Evolutionary conservation across 805 yeast genomes (phyloP).

Genomic region (Maudiozyma saulgeensis): DNA sequence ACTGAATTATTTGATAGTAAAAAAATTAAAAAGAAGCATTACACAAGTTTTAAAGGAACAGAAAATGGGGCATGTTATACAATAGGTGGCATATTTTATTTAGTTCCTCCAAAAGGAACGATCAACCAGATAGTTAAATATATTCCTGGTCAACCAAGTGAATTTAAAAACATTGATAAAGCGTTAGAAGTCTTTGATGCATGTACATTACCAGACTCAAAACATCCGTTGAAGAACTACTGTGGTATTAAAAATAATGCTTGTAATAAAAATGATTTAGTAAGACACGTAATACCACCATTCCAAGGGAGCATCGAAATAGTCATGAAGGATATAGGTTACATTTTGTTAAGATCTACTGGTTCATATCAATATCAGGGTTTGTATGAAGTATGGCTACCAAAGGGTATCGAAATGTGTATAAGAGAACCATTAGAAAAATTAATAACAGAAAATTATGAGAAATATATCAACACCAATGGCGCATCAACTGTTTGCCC

Average conservation of each 20-base stretch:
- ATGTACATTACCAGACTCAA: slow-evolving; percentile 11
- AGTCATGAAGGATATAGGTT: slow-evolving; percentile 58
- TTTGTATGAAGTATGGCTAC: slow-evolving; percentile 43
- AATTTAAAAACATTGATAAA: slow-evolving; percentile 26
- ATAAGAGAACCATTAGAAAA: slow-evolving; percentile 43
- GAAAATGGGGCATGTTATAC: slow-evolving; percentile 36
- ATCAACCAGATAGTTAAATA: slow-evolving; percentile 41
- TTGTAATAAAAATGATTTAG: slow-evolving; percentile 21
- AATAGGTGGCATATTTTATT: slow-evolving; percentile 52
- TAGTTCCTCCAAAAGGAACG: slow-evolving; percentile 44
- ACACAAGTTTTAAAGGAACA: slow-evolving; percentile 32
- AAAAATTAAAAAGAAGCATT: slow-evolving; percentile 24
- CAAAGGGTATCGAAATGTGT: slow-evolving; percentile 44
- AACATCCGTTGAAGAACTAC: slow-evolving; percentile 26
- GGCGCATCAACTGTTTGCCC: slow-evolving; percentile 20
- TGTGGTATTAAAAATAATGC: slow-evolving; percentile 15
- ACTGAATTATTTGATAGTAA: slow-evolving; percentile 26
- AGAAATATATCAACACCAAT: slow-evolving; percentile 31
- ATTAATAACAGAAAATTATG: slow-evolving; percentile 15
- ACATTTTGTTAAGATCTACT: slow-evolving; percentile 49
- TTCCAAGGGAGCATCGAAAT: slow-evolving; percentile 58
- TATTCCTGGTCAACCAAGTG: slow-evolving; percentile 33
- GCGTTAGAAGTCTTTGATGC: slow-evolving; percentile 25
- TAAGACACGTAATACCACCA: slow-evolving; percentile 54
- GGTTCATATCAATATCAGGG: slow-evolving; percentile 34